These are phyloP conservation scores for Fusarium staphyleae DNA, from an alignment of 2,329 filamentous ascomycete genomes.

Conservation along the genomic window DNA sequence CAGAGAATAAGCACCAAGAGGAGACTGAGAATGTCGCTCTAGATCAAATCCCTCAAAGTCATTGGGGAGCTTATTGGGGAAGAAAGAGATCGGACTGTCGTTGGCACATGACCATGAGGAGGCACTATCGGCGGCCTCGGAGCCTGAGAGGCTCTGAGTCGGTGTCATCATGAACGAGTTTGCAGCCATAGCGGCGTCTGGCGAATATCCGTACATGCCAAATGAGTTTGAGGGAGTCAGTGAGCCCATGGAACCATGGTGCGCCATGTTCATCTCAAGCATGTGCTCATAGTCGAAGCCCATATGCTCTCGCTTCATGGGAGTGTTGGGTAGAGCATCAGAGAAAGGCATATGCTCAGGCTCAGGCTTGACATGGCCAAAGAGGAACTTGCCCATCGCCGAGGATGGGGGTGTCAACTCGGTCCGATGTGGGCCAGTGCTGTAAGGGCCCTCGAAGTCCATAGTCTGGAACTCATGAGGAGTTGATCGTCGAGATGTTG, in stretches of 20 bases:
- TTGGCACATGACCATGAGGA: conserved; percentile 51
- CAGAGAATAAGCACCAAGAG: conserved; percentile 43
- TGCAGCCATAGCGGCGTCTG: conserved; percentile 44
- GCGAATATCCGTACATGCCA: conserved; percentile 48
- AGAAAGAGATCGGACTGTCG: conserved; percentile 53
- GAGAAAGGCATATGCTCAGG: conserved; percentile 45
- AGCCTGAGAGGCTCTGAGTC: conserved; percentile 50
- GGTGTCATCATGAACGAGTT: conserved; percentile 51
- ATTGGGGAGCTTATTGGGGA: conserved; percentile 44
- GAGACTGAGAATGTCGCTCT: conserved; percentile 48
- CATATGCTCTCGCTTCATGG: conserved; percentile 48
- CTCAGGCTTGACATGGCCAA: conserved; percentile 46
- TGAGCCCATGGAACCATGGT: conserved; percentile 47
- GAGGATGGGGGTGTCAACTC: conserved; percentile 49
- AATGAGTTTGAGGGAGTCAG: conserved; percentile 49
- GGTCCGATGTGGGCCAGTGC: conserved; percentile 36
- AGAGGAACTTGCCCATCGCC: conserved; percentile 47
- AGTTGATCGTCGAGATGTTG: conserved; percentile 54
- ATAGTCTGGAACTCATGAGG: conserved; percentile 49
- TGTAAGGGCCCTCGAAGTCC: conserved; percentile 49
- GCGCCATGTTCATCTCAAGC: conserved; percentile 47
- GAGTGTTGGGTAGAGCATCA: conserved; percentile 46
- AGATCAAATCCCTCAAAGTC: conserved; percentile 47
- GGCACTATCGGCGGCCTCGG: conserved; percentile 48
- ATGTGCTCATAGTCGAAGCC: conserved; percentile 50